A percentile compares a stretch with the other conserved stretches of the same genome.
phyloP scores from a whole-genome alignment of 148 eudicot genomes.

The Cornus kousa region DNA sequence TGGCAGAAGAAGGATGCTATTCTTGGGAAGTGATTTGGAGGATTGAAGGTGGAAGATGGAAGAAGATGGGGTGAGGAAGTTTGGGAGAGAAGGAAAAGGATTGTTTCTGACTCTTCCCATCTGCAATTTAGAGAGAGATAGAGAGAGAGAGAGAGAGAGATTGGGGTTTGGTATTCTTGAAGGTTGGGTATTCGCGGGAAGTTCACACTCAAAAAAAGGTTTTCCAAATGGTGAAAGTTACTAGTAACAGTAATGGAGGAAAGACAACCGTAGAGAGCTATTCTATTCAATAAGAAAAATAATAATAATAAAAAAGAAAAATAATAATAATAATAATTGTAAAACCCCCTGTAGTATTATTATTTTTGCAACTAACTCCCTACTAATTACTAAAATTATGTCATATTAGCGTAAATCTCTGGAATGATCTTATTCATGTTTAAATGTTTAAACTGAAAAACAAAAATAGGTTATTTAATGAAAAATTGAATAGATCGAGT shows the following conservation, averaged over 20 bases:
- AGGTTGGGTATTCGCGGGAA: constrained; percentile 41
- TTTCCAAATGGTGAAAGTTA: background rate
- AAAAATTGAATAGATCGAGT: too few relatives aligned
- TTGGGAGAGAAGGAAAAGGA: constrained; percentile 38
- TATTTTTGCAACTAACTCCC: too few relatives aligned
- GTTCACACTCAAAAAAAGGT: constrained; percentile 6
- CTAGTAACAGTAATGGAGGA: background rate
- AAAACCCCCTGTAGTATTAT: too few relatives aligned
- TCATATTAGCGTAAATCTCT: too few relatives aligned
- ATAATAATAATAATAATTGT: too few relatives aligned
- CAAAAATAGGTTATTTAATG: too few relatives aligned
- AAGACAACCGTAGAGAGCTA: too few relatives aligned
- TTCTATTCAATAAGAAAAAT: too few relatives aligned
- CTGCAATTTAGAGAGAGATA: background rate
- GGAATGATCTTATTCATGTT: too few relatives aligned
- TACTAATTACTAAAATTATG: too few relatives aligned
- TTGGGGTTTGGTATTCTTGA: constrained; percentile 41
- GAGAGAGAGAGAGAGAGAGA: constrained; percentile 1
- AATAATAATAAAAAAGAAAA: too few relatives aligned
- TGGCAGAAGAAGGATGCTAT: constrained; percentile 31
- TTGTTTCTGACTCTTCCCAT: constrained; percentile 17
- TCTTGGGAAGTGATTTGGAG: constrained; percentile 24
- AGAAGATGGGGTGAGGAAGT: constrained; percentile 13
- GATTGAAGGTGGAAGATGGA: constrained; percentile 14
- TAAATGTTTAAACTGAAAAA: too few relatives aligned